Evolutionary conservation across 176 grass and related monocot species (phyloP).

Genomic region (Zizania latifolia): DNA sequence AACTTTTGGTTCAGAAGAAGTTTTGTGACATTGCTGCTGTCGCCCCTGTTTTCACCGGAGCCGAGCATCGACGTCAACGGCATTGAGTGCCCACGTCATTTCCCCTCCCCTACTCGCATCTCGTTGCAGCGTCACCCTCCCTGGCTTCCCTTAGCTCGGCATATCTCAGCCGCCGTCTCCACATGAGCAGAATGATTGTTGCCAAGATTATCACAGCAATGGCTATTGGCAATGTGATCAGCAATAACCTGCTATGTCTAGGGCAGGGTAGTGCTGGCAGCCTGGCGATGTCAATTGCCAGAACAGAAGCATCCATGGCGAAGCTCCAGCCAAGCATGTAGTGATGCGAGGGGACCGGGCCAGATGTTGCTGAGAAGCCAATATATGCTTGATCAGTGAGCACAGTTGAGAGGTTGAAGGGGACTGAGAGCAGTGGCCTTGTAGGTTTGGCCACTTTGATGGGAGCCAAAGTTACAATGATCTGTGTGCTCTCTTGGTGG

Average conservation of each 20-base stretch:
- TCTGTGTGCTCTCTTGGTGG: not conserved
- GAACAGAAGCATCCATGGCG: constrained; percentile 30
- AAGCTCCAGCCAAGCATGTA: constrained; percentile 68
- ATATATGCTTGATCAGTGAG: constrained; percentile 11
- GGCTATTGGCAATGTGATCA: not conserved
- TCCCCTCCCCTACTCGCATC: too few species aligned
- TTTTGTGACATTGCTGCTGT: too few species aligned
- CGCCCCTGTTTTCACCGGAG: too few species aligned
- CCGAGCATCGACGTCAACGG: too few species aligned
- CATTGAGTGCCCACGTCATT: too few species aligned
- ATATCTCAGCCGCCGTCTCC: constrained; percentile 1
- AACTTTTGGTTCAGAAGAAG: too few species aligned
- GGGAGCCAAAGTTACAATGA: constrained; percentile 28
- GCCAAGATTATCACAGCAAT: not conserved
- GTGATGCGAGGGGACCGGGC: not conserved
- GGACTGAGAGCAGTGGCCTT: not conserved
- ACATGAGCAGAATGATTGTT: not conserved
- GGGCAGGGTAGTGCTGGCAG: constrained; percentile 37
- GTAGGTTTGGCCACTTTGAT: constrained; percentile 5
- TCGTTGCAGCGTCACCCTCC: constrained; percentile 14
- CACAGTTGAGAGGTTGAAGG: constrained; percentile 18
- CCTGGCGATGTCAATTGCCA: constrained; percentile 10
- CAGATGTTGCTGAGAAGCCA: constrained; percentile 22
- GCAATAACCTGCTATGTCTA: not conserved
- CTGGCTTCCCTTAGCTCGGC: constrained; percentile 15